These are phyloP conservation scores for Pontederia paniculata DNA, from an alignment of 176 grass and related monocot genomes.

Conservation along the genomic window DNA sequence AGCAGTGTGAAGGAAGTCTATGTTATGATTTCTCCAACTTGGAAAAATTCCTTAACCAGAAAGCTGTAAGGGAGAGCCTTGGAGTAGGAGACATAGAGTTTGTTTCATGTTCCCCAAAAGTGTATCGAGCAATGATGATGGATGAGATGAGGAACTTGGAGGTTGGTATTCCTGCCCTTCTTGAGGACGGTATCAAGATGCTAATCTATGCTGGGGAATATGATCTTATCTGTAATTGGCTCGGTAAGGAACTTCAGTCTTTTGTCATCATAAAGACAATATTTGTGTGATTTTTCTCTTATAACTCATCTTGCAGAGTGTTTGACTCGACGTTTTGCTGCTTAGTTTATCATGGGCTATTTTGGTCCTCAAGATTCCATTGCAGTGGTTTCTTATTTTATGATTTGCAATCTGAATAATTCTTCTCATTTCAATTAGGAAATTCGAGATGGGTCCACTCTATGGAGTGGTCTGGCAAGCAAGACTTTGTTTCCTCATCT, in stretches of 20 bases:
- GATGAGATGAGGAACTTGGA: constrained; percentile 96
- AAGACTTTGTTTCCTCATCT: constrained; percentile 46
- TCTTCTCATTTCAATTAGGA: constrained; percentile 29
- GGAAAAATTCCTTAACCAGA: constrained; percentile 76
- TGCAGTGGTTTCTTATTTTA: no score
- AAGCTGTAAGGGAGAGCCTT: constrained; percentile 62
- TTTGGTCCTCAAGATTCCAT: background rate
- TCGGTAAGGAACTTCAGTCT: constrained; percentile 33
- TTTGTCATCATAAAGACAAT: no score
- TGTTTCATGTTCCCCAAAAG: constrained; percentile 76
- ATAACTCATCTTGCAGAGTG: background rate
- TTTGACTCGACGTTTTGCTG: background rate
- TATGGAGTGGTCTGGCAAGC: constrained; percentile 85
- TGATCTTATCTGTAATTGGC: constrained; percentile 95
- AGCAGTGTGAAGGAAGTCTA: constrained; percentile 63
- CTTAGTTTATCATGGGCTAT: background rate
- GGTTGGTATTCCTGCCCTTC: constrained; percentile 80
- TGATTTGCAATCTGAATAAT: background rate
- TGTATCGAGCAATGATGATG: constrained; percentile 69
- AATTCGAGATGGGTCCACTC: constrained; percentile 95
- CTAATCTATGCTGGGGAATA: constrained; percentile 91
- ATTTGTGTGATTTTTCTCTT: no score
- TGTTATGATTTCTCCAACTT: constrained; percentile 83
- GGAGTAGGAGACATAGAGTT: constrained; percentile 82
- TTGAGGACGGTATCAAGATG: constrained; percentile 66